Conservation (phyloP, 2,329 filamentous ascomycete genomes). For the Byssochlamys sp. region DNA sequence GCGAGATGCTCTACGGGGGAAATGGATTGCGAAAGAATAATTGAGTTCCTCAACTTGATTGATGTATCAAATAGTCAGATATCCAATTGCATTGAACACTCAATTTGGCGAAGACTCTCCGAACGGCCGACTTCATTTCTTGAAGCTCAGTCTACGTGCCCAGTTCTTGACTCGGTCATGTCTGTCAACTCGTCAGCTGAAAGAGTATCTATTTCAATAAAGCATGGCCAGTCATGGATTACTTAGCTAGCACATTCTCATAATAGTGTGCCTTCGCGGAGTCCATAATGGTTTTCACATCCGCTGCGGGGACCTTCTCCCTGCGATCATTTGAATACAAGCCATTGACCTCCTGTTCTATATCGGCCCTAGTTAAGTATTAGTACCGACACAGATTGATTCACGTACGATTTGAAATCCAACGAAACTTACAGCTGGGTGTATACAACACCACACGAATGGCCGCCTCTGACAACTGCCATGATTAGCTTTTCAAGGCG, state of each 20-base stretch:
- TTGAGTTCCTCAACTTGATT: background rate
- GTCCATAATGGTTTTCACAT: slow-evolving; percentile 51
- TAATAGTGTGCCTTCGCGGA: slow-evolving; percentile 42
- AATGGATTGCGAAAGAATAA: background rate
- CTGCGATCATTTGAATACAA: slow-evolving; percentile 54
- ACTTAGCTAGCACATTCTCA: slow-evolving; percentile 10
- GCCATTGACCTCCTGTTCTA: slow-evolving; percentile 61
- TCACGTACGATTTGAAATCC: background rate
- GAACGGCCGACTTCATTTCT: background rate
- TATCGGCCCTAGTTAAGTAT: slow-evolving; percentile 35
- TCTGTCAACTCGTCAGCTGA: background rate
- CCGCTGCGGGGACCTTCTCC: slow-evolving; percentile 50
- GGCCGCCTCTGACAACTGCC: slow-evolving; percentile 48
- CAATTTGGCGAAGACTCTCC: background rate
- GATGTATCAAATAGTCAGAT: background rate
- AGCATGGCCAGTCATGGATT: background rate
- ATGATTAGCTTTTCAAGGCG: slow-evolving; percentile 51
- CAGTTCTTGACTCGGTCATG: background rate
- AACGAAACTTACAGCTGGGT: slow-evolving; percentile 49
- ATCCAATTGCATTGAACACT: background rate
- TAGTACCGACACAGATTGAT: background rate
- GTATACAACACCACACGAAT: slow-evolving; percentile 55
- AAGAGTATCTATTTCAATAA: background rate
- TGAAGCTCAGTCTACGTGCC: background rate
- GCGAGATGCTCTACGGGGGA: background rate